Evolutionary conservation across 352 stramenopile species (phyloP), one percentile per base, ranked within the genome.

Genomic region (Phytophthora fragariaefolia): DNA sequence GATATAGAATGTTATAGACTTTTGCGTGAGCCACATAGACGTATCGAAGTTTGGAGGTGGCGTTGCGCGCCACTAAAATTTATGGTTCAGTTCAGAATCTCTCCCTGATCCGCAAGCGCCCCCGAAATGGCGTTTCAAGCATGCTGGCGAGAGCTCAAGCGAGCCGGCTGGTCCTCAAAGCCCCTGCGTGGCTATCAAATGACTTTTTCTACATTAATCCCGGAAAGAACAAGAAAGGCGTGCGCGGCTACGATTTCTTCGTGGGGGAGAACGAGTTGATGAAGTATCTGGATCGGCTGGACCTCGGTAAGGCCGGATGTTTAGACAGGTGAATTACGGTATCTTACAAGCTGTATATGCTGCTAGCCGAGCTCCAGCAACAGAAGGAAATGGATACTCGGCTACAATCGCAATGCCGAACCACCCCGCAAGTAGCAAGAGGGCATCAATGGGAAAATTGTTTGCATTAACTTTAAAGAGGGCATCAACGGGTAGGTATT

Each of bases 161-260:
- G 38, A 4, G 17, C 17, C 13, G 38, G 38, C 38, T 46, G 38
- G 38, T 23, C n/a, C 7, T 46, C 38, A 6, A 46, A 46, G 38
- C 38, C 38, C 38, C n/a, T 12, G n/a, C 17, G 9, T 17, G 38
- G n/a, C n/a, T 46, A 15, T 46, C 38, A 10, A 46, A 46, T 15
- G n/a, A 46, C n/a, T 46, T 46, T n/a, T 46, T 46, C 38, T 46
- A 46, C 38, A 24, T 46, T n/a, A 46, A 46, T 17, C 38, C 38
- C 5, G 38, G 38, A 6, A 46, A 46, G 38, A 24, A 23, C 17
- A 46, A 46, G 38, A 46, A 46, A 23, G 38, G 38, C n/a, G n/a
- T 46, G n/a, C 38, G n/a, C n/a, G n/a, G 38, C n/a, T 12, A 10
- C 38, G 38, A 24, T 23, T 24, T 46, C 38, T 46, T 46, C 17